Evolutionary conservation across 2,329 filamentous ascomycete genomes (phyloP), one percentile per base, ranked within the genome.

Genomic region (Colletotrichum sansevieriae): DNA sequence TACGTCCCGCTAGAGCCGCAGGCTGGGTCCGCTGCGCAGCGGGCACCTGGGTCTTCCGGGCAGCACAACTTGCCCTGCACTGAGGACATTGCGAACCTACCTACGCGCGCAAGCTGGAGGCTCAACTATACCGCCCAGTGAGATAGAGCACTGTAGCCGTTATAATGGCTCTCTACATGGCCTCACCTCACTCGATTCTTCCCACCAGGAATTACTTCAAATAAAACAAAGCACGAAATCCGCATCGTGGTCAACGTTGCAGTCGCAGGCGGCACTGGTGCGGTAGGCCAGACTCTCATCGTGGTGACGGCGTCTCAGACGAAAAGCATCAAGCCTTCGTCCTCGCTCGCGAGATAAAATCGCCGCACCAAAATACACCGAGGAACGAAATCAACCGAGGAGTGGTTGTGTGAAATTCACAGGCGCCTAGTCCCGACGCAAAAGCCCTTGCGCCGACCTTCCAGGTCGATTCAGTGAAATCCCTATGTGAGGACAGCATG

Each of bases 281-380:
- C 74, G 20, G 74, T 85, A 2, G 84, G 84, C n/a, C 78, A 77
- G 33, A 79, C 82, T 1, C 77, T 86, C 43, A 79, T 85, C n/a
- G 83, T 85, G n/a, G 80, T 75, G 22, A 69, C 85, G 18, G 71
- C 68, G 13, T 75, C 71, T 29, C 74, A 69, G 13, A 76, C 60
- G 47, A 18, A 77, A 79, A 22, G 43, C 77, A 81, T 63, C 61
- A 81, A 18, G 75, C 83, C 9, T 72, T 82, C 55, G 73, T 84
- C 3, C 71, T 85, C 4, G 76, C 79, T 35, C 79, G 83, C 41
- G 78, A 78, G 71, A 83, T 75, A 39, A 35, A 1, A 43, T 13
- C 20, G 8, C 35, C 1, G 1, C 43, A 4, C 5, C 29, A 3
- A 59, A 22, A 1, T 3, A 8, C 6, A 2, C 2, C 39, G 5